phyloP scores from a whole-genome alignment of 2,329 filamentous ascomycete genomes.

The Penicillium sp. region DNA sequence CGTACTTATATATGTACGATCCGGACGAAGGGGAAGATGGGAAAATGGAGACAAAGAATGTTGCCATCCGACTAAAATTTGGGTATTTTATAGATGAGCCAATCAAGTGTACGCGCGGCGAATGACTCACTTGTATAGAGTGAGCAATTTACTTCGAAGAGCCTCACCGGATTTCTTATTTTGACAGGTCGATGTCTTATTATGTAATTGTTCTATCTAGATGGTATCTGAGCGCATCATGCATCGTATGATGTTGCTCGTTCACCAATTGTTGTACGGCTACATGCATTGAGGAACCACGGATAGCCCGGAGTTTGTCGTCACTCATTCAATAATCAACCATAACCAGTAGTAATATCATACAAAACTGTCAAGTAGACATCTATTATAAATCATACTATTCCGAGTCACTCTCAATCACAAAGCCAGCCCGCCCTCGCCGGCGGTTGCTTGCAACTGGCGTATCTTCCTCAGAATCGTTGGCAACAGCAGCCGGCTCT shows the following conservation, averaged over 20 bases:
- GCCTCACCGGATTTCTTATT: neutral
- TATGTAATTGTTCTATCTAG: no score
- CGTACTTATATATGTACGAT: neutral
- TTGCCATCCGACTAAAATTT: neutral
- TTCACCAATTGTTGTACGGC: neutral
- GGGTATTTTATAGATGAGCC: neutral
- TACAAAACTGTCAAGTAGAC: neutral
- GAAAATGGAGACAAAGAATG: neutral
- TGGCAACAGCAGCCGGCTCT: conserved; percentile 11
- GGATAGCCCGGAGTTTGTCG: neutral
- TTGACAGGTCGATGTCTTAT: neutral
- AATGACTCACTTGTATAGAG: neutral
- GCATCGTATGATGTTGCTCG: no score
- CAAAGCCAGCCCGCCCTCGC: conserved; percentile 37
- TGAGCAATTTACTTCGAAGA: no score
- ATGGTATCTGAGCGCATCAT: no score
- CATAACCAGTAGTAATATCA: neutral
- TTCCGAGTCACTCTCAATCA: conserved; percentile 43
- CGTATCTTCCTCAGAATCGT: conserved; percentile 31
- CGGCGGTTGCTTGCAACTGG: conserved; percentile 27
- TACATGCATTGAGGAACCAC: neutral
- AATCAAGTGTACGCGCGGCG: neutral
- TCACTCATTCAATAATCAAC: neutral
- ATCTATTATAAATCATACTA: conserved; percentile 16
- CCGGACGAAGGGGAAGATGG: neutral